phyloP scores from a whole-genome alignment of 1,284 basidiomycete species.

The Cutaneotrichosporon sp. region DNA sequence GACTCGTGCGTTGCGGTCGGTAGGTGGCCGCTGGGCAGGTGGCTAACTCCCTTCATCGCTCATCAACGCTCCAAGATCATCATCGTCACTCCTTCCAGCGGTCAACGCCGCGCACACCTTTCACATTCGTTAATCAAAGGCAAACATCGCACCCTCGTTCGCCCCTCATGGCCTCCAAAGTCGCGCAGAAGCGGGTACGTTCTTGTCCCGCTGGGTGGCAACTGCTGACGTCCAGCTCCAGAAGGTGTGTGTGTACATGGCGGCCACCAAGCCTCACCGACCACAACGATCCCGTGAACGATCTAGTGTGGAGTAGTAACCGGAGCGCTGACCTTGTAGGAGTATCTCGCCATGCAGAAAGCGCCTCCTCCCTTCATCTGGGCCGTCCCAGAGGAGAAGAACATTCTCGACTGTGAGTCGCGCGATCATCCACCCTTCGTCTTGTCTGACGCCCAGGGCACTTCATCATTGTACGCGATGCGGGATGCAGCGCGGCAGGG shows the following conservation, averaged over 20 bases:
- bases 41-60: no score
- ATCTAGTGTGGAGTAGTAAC: no score
- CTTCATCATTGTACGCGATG: slow-evolving; percentile 68
- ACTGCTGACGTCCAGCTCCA: slow-evolving; percentile 30
- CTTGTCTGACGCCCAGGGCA: slow-evolving; percentile 61
- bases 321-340: slow-evolving; percentile 57
- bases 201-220: slow-evolving; percentile 18
- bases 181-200: slow-evolving; percentile 49
- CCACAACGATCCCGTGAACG: no score
- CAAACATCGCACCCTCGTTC: no score
- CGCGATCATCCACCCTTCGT: slow-evolving; percentile 60
- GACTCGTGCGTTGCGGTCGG: no score
- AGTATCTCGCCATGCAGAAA: slow-evolving; percentile 87
- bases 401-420: slow-evolving; percentile 66
- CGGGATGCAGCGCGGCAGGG: background rate
- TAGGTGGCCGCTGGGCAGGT: no score
- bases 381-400: slow-evolving; percentile 92
- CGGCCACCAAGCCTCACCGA: no score
- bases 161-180: slow-evolving; percentile 46
- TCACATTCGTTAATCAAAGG: background rate
- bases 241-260: slow-evolving; percentile 26
- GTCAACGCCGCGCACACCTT: background rate
- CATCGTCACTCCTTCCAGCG: background rate
- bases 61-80: no score
- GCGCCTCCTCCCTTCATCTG: slow-evolving; percentile 91